These are phyloP conservation scores for Tuber aestivum DNA, from an alignment of 495 filamentous ascomycete genomes.

Conservation along the genomic window DNA sequence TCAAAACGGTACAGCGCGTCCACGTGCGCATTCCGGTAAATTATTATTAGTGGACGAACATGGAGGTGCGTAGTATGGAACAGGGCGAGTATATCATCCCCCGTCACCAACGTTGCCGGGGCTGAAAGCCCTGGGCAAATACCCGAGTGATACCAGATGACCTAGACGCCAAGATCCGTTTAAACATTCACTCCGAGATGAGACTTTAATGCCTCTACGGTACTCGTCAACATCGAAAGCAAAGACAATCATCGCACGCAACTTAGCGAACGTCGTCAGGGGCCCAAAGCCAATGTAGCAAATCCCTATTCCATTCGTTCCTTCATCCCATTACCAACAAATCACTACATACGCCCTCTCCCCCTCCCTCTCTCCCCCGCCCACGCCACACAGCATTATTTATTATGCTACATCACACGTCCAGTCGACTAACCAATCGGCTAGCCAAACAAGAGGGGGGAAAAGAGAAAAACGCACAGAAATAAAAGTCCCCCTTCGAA, in stretches of 20 bases:
- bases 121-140: too few relatives aligned
- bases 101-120: too few relatives aligned
- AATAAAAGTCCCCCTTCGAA: not conserved
- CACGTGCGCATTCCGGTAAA: too few relatives aligned
- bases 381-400: not conserved
- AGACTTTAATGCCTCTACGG: not conserved
- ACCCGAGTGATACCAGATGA: not conserved
- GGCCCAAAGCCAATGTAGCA: not conserved
- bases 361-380: not conserved
- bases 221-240: not conserved
- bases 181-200: not conserved
- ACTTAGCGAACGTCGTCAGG: not conserved
- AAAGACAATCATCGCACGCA: not conserved
- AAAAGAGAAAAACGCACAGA: not conserved
- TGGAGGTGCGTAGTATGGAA: too few relatives aligned
- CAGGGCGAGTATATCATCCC: too few relatives aligned
- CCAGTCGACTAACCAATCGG: not conserved
- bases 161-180: not conserved
- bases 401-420: not conserved
- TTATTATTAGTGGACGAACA: too few relatives aligned
- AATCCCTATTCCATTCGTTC: not conserved
- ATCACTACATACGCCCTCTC: not conserved
- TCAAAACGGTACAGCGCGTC: too few relatives aligned
- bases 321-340: not conserved
- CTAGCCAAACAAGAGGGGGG: not conserved